Base-by-base conservation (phyloP, 2,329 filamentous ascomycete genomes). In the Celoporthe dispersa region DNA sequence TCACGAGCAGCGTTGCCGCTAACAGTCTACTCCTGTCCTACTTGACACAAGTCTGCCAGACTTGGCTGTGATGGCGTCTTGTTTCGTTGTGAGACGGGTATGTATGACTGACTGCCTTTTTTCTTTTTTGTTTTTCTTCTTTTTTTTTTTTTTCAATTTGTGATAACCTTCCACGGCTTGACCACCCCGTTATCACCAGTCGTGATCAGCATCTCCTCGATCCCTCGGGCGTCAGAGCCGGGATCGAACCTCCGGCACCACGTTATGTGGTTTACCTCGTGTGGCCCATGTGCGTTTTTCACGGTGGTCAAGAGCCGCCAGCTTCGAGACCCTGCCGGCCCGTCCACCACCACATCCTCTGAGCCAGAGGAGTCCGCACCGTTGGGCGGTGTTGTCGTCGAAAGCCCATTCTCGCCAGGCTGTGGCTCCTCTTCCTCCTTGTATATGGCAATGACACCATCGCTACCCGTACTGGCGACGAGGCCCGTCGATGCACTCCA, bases 141-240 rank as follows among this genome's bases (percentile, higher is more conserved):
- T 22, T n/a, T 48, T 9, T 22, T 9, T n/a, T 11, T n/a, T 9
- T 22, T n/a, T 48, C 55, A 68, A 28, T 68, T 63, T 64, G 71
- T 73, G 66, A 73, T 72, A 16, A 78, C 77, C 73, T 88, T 86
- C 95, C 96, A 99, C 1, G 94, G 90, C 76, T 91, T 91, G 37
- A 98, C 92, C 66, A 92, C 85, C 0, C 96, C 96, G 80, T 98
- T 94, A 78, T 99, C 96, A 0, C 95, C 96, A 0, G 94, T 97
- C 22, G 92, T 96, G 28, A 98, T 84, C 62, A 99, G 84, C 78
- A 98, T 91, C 81, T 98, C 95, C 75, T 97, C 93, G 33, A 84
- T 79, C 3, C 85, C 84, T 67, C 80, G 85, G 72, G 81, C 84
- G 77, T 85, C 85, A 1, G 81, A 80, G 0, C 83, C 90, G 64